Evolutionary conservation across 352 stramenopile species (phyloP), one percentile per base, ranked within the genome.

Genomic region (Phytopythium delawarense): DNA sequence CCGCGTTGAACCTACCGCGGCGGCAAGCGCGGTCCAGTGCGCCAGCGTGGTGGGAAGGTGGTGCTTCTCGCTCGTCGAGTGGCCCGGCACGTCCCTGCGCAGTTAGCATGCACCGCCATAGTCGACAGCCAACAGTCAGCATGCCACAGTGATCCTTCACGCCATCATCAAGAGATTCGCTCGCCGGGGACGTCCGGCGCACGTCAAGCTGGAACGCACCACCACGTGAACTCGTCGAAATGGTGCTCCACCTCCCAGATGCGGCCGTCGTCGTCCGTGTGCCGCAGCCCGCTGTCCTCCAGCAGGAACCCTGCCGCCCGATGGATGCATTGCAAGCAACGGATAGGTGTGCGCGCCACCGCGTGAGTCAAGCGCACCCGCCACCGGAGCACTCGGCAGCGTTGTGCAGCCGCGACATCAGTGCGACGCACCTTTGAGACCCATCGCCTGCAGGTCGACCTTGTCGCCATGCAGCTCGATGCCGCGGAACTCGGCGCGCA

Each of bases 181-280:
- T 23, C 9, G n/a, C 25, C 28, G 52, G 12, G 35, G 35, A 40
- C 35, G 35, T 16, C 35, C 35, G 35, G 20, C 12, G 3, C 46
- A 52, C 46, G 46, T 52, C 46, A n/a, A n/a, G 7, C 7, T 8
- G 5, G 40, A 37, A 60, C 70, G 39, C 71, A 92, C 83, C 83
- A 92, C 61, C 74, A 81, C 35, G 71, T 84, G 46, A 92, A 44
- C 42, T 82, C 67, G n/a, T 89, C 70, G 48, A 94, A 94, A 55
- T 94, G 81, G 51, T 80, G 69, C 28, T 91, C 84, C 13, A 94
- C 74, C 62, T 94, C 84, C 82, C 82, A 94, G 35, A 91, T 73
- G 28, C 76, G 71, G 42, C 80, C 80, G 71, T 89, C 80, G 56
- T 89, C 82, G 25, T 80, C 68, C 3, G 68, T 16, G 51, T 90